These are phyloP conservation scores for Aspergillus campestris DNA, from an alignment of 495 filamentous ascomycete genomes.

Conservation along the genomic window DNA sequence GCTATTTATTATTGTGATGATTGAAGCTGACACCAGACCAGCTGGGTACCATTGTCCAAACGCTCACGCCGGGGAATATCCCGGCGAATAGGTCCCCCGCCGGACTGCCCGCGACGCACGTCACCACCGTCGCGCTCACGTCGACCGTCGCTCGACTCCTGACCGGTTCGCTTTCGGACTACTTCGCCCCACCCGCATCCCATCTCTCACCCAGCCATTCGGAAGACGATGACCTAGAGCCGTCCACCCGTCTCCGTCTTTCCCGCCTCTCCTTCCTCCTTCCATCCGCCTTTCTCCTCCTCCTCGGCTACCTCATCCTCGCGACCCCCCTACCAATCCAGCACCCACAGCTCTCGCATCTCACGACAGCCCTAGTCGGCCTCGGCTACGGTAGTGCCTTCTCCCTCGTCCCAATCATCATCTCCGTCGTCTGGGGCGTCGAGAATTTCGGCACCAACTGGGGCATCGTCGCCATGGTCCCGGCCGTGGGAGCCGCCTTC, in stretches of 20 bases:
- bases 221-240: slow-evolving; percentile 17
- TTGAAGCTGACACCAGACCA: slow-evolving; percentile 7
- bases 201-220: slow-evolving; percentile 31
- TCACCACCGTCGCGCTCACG: slow-evolving; percentile 82
- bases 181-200: slow-evolving; percentile 63
- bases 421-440: slow-evolving; percentile 92
- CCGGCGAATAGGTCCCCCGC: slow-evolving; percentile 44
- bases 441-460: slow-evolving; percentile 99
- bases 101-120: slow-evolving; percentile 72
- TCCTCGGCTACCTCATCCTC: slow-evolving; percentile 65
- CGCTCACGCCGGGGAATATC: slow-evolving; percentile 58
- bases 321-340: slow-evolving; percentile 63
- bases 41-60: slow-evolving; percentile 84
- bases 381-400: slow-evolving; percentile 91
- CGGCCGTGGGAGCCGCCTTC: slow-evolving; percentile 71
- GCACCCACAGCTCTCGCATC: slow-evolving; percentile 60
- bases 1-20: too few relatives aligned
- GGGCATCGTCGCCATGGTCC: slow-evolving; percentile 87
- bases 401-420: slow-evolving; percentile 79
- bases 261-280: slow-evolving; percentile 78
- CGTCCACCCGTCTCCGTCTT: slow-evolving; percentile 40
- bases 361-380: slow-evolving; percentile 72
- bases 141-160: slow-evolving; percentile 83
- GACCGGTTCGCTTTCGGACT: slow-evolving; percentile 77
- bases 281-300: slow-evolving; percentile 63